phyloP scores from a whole-genome alignment of 768 basidiomycete species.

The Tylopilus plumbeoviolaceoides region DNA sequence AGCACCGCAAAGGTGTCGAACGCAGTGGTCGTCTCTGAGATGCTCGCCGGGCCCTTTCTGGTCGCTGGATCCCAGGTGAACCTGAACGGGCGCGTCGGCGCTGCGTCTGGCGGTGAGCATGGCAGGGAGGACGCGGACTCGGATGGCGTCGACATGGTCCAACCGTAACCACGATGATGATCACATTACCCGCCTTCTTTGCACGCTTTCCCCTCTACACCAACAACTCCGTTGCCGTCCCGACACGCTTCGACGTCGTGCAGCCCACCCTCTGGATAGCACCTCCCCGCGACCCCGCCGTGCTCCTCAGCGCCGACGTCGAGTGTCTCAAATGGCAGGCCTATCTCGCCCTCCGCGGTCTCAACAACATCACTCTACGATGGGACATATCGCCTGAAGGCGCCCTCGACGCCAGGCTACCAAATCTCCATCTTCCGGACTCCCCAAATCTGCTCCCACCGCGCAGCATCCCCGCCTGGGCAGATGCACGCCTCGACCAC shows the following conservation, averaged over 20 bases:
- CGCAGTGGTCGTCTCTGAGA: slow-evolving; percentile 65
- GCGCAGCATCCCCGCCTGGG: slow-evolving; percentile 71
- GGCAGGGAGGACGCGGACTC: slow-evolving; percentile 55
- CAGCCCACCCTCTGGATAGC: slow-evolving; percentile 64
- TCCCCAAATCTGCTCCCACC: slow-evolving; percentile 57
- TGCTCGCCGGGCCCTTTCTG: slow-evolving; percentile 63
- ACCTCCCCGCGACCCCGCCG: slow-evolving; percentile 36
- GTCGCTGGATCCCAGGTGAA: slow-evolving; percentile 72
- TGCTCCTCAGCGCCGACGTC: slow-evolving; percentile 65
- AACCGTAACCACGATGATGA: slow-evolving; percentile 35
- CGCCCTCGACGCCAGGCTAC: slow-evolving; percentile 62
- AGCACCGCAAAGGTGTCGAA: slow-evolving; percentile 51
- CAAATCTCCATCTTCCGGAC: slow-evolving; percentile 61
- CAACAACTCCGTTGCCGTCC: slow-evolving; percentile 38
- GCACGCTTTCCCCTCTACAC: slow-evolving; percentile 58
- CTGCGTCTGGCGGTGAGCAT: slow-evolving; percentile 38
- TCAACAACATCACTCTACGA: slow-evolving; percentile 49
- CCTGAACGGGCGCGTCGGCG: slow-evolving; percentile 55
- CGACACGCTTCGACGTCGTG: slow-evolving; percentile 19
- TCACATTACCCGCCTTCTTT: slow-evolving; percentile 38
- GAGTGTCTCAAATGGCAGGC: slow-evolving; percentile 92
- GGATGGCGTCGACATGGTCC: slow-evolving; percentile 46
- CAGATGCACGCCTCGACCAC: slow-evolving; percentile 46
- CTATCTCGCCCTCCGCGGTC: slow-evolving; percentile 57
- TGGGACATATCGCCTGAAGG: slow-evolving; percentile 71